phyloP scores from a whole-genome alignment of 2,329 filamentous ascomycete genomes.

The Sclerotinia spermophila region DNA sequence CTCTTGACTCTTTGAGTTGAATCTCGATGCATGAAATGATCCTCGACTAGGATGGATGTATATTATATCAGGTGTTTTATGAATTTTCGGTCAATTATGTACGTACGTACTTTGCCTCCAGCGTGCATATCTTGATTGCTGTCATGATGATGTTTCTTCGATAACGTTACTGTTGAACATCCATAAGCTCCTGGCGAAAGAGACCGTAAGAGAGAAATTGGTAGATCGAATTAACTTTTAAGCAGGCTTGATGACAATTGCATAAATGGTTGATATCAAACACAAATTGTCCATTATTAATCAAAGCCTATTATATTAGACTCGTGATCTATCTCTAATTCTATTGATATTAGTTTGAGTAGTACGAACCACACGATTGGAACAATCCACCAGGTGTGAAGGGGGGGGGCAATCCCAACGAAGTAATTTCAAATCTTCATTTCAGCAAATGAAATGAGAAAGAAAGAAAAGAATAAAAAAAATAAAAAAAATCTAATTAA shows the following conservation, averaged over 20 bases:
- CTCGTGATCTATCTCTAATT: neutral
- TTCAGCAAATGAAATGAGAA: neutral
- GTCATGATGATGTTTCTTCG: neutral
- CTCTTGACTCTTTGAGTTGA: neutral
- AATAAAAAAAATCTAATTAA: too few species aligned
- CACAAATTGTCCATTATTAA: neutral
- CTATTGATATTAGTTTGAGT: neutral
- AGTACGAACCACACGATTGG: neutral
- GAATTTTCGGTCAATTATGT: constrained; percentile 4
- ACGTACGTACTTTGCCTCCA: neutral
- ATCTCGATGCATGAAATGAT: constrained; percentile 12
- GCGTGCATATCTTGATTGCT: neutral
- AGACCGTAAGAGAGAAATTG: neutral
- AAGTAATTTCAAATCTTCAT: neutral
- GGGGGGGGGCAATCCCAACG: neutral
- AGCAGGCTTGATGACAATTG: neutral
- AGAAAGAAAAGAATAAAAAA: neutral
- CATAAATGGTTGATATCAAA: neutral
- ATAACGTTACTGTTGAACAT: neutral
- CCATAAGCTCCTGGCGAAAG: neutral
- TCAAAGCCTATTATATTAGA: neutral
- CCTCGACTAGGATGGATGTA: constrained; percentile 6
- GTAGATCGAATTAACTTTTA: neutral
- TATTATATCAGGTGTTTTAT: neutral
- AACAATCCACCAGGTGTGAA: neutral